Evolutionary conservation across 495 filamentous ascomycete species (phyloP).

Genomic region (Immersiella caudata): DNA sequence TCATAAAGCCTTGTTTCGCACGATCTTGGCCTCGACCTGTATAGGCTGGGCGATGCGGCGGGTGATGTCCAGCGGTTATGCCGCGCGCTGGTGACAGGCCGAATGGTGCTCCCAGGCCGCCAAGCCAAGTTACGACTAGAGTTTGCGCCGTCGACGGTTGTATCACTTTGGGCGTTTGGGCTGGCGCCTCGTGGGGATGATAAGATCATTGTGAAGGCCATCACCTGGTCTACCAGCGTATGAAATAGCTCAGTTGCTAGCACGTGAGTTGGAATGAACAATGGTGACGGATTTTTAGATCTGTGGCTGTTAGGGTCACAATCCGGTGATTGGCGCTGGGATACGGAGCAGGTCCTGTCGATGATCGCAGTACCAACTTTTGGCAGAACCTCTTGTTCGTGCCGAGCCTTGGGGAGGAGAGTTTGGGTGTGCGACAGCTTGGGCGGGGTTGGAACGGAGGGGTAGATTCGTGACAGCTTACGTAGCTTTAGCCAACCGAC

Average conservation of each 20-base stretch:
- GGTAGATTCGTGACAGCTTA: neutral
- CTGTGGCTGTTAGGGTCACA: neutral
- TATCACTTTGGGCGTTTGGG: neutral
- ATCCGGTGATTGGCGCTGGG: neutral
- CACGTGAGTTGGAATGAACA: too few species aligned
- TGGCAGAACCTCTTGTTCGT: too few species aligned
- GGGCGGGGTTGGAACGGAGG: neutral
- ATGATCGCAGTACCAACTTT: conserved; percentile 2
- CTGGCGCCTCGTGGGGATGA: neutral
- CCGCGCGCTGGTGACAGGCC: neutral
- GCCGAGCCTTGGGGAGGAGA: too few species aligned
- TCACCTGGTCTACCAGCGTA: too few species aligned
- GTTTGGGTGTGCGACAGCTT: too few species aligned
- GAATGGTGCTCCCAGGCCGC: neutral
- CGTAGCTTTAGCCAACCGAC: neutral
- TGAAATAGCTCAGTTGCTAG: too few species aligned
- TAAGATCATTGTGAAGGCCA: neutral
- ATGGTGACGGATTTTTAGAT: neutral
- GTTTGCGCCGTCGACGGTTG: neutral
- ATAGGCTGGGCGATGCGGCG: neutral
- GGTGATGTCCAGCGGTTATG: neutral
- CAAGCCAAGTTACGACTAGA: neutral
- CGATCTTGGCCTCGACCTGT: neutral
- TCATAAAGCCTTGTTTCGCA: neutral
- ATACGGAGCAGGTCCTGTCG: too few species aligned